phyloP scores from a whole-genome alignment of 163 green algal genomes.

The Chloroidium sp. region DNA sequence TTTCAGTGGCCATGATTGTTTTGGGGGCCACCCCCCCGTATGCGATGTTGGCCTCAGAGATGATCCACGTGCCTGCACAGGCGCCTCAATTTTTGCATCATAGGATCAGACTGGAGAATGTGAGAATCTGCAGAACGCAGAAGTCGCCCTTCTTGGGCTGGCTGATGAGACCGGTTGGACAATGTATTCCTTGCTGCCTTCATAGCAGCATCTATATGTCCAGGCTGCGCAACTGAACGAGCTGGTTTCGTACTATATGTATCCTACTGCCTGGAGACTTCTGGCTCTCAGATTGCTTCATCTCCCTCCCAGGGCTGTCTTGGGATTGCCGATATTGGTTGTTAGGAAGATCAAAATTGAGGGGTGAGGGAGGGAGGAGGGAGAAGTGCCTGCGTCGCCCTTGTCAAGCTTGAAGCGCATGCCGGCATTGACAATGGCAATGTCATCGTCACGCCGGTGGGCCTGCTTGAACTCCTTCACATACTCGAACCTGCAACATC shows the following conservation, averaged over 20 bases:
- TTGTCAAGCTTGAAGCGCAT: slow-evolving; percentile 62
- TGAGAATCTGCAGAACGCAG: neutral
- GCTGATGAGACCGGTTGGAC: no score
- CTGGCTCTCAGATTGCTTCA: no score
- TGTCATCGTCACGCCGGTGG: slow-evolving; percentile 93
- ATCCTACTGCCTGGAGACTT: no score
- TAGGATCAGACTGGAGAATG: neutral
- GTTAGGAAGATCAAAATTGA: neutral
- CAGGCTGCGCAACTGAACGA: no score
- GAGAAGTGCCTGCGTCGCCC: neutral
- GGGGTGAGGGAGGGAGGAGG: neutral
- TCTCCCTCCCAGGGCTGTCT: no score
- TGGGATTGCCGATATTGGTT: no score
- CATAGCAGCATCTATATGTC: no score
- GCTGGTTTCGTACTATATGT: no score
- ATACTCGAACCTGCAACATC: slow-evolving; percentile 53
- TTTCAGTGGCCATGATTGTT: slow-evolving; percentile 58
- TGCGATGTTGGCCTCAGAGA: slow-evolving; percentile 59
- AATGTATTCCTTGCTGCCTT: no score
- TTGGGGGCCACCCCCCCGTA: slow-evolving; percentile 84
- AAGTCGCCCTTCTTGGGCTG: no score
- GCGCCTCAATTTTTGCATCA: neutral
- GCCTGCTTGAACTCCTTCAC: slow-evolving; percentile 95
- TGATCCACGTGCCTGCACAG: slow-evolving; percentile 39
- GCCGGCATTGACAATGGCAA: slow-evolving; percentile 94